Percentiles rank a stretch among this genome's conserved stretches.
phyloP scores from a whole-genome alignment of 2,329 filamentous ascomycete genomes.

The Cladosporium sp. region DNA sequence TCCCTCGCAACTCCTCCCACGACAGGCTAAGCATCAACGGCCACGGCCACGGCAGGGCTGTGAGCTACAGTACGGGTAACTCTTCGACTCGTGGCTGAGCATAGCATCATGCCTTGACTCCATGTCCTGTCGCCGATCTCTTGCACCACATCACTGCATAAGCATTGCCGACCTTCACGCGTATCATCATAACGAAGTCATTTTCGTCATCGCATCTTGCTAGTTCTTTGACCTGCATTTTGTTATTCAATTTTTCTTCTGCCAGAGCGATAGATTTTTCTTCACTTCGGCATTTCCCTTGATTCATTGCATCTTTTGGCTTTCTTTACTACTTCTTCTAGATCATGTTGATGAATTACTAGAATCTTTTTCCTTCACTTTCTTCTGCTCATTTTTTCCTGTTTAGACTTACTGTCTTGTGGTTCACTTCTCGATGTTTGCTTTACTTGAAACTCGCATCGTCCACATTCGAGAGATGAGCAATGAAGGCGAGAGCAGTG shows the following conservation, averaged over 20 bases:
- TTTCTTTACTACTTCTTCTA: background rate
- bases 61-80: constrained; percentile 13
- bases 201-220: too few species aligned
- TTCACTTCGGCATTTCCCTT: background rate
- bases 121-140: background rate
- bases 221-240: too few species aligned
- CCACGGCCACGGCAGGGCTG: constrained; percentile 4
- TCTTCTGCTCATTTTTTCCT: too few species aligned
- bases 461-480: too few species aligned
- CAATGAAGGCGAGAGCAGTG: too few species aligned
- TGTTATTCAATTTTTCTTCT: background rate
- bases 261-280: background rate
- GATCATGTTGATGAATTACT: background rate
- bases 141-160: background rate
- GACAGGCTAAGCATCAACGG: constrained; percentile 8
- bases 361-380: too few species aligned
- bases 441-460: too few species aligned
- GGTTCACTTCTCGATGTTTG: too few species aligned
- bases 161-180: background rate
- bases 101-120: background rate
- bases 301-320: background rate
- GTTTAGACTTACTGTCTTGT: too few species aligned
- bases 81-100: constrained; percentile 10
- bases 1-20: background rate
- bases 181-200: background rate